Base-by-base conservation (phyloP, 1,139 yeast species). In the Blastobotrys ciferrii region DNA sequence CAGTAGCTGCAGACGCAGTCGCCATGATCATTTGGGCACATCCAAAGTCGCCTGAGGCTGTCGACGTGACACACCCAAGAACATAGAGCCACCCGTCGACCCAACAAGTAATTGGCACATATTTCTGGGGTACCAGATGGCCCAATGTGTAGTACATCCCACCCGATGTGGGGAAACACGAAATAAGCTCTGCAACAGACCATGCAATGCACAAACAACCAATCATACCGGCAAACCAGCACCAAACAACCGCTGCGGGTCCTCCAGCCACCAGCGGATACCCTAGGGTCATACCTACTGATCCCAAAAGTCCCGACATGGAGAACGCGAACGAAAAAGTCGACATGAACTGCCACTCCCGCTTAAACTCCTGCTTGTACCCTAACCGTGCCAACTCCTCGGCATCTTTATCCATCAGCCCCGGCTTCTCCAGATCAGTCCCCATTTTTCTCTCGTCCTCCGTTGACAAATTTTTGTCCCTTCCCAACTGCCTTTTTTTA, bases 81-180 rank as follows among this genome's bases (percentile, higher is more conserved):
- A 72, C 50, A 47, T 69, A 71, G 42, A 72, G 56, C 75, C 75
- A 72, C 17, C 75, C 74, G 50, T 70, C 74, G 32, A 69, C 60
- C 76, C 76, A 72, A 57, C 73, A 59, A 9, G 55, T 66, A 43
- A 76, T 74, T 25, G 74, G 67, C n/a, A 78, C 74, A 48, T 73
- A 68, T 53, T 68, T 73, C 53, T 67, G 71, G 17, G 81, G 81
- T 3, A 81, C 77, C 54, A 78, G 65, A 25, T 74, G 75, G 57
- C 77, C 65, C 1, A 81, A 74, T 81, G 82, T 78, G 48, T 74
- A 75, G 58, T 65, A 65, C 35, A 82, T 69, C 2, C 87, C 87
- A 43, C 88, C 88, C n/a, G 81, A 74, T 1, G 88, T 83, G 38
- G 88, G 87, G 58, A 80, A 77, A 5, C 85, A 74, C 20, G 81